Evolutionary conservation across 306 rosid species (phyloP), one percentile per base, ranked within the genome.

Genomic region (Amphicarpaea edgeworthii): DNA sequence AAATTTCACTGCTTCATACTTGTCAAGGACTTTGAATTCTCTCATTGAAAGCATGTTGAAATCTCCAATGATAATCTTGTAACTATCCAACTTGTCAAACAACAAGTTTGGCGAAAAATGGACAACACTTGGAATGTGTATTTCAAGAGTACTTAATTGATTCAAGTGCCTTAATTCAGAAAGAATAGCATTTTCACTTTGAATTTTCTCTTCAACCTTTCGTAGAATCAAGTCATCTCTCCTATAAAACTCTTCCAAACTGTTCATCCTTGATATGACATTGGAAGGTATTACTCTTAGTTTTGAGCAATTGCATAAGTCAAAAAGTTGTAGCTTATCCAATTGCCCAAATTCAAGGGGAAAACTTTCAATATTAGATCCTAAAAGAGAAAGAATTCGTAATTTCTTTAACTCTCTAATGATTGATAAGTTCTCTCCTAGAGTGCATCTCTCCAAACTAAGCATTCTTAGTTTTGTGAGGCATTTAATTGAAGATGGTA

Each of bases 61-160:
- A 19, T 82, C 81, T 10, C 90, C 90, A 10, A 87, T 79, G n/a
- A 32, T 19, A 51, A 87, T 63, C 40, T 75, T 62, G 74, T 72
- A 79, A 14, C 23, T 58, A 10, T 19, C 21, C 37, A 79, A 64
- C 41, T 16, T 54, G 28, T 79, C 83, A 51, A 79, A 72, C 8
- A 61, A 63, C 53, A 72, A 19, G 28, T 64, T 46, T 9, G 8
- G n/a, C 0, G 78, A 60, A 14, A 63, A 51, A 64, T 12, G 8
- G 8, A 6, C 46, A 71, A 23, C 23, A 24, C 49, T 20, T 0
- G 37, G 42, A 3, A 75, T 59, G 58, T 23, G 5, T 17, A 75
- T 50, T 9, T 59, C 72, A 3, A 81, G 62, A 34, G 12, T 45
- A 8, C 10, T 41, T 32, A 81, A 28, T 0, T 58, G 32, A 55